Conservation (phyloP, 345 rosid genomes). For the Lepidium didymum region DNA sequence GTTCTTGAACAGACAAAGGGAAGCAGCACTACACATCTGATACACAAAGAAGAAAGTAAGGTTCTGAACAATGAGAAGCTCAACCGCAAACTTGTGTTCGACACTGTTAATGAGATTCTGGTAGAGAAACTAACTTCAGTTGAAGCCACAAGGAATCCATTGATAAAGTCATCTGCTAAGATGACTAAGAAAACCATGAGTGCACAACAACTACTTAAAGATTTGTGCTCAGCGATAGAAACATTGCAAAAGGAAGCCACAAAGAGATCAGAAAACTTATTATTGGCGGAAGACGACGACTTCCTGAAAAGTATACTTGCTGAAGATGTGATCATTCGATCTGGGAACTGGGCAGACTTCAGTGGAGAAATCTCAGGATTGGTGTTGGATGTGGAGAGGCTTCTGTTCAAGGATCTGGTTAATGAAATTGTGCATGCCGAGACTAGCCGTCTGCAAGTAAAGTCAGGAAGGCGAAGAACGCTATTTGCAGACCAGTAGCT, state of each 20-base stretch:
- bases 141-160: conserved; percentile 41
- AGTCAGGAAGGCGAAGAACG: conserved; percentile 46
- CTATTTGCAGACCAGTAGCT: conserved; percentile 47
- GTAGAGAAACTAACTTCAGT: conserved; percentile 45
- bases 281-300: conserved; percentile 54
- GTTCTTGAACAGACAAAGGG: conserved; percentile 89
- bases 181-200: conserved; percentile 50
- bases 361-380: conserved; percentile 44
- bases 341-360: conserved; percentile 64
- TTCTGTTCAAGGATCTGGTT: conserved; percentile 77
- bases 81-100: conserved; percentile 77
- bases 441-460: conserved; percentile 32
- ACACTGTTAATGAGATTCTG: conserved; percentile 77
- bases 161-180: conserved; percentile 38
- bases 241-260: conserved; percentile 37
- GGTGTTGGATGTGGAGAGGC: conserved; percentile 71
- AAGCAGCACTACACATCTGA: conserved; percentile 29
- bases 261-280: conserved; percentile 35
- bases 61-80: conserved; percentile 38
- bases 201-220: conserved; percentile 78
- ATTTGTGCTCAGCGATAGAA: conserved; percentile 58
- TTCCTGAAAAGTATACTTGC: conserved; percentile 44
- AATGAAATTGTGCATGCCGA: conserved; percentile 60
- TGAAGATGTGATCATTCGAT: conserved; percentile 59
- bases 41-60: conserved; percentile 44